A percentile compares a stretch with the other conserved stretches of the same genome.
Conservation (phyloP, 129 eudicot genomes). For the Flaveria trinervia region DNA sequence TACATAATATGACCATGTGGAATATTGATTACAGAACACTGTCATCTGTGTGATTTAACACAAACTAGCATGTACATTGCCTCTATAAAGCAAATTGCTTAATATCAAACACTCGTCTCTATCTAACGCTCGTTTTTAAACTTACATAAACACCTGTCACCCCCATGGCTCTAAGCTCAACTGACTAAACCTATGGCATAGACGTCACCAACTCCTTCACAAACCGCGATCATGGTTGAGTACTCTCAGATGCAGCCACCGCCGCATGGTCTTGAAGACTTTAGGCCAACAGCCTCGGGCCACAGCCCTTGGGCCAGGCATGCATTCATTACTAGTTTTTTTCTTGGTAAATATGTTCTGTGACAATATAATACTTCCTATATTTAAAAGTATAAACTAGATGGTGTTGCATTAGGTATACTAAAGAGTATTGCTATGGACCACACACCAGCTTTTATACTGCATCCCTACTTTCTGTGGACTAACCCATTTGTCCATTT, state of each 20-base stretch:
- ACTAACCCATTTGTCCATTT: not conserved
- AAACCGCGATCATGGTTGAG: conserved; percentile 15
- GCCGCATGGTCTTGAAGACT: conserved; percentile 52
- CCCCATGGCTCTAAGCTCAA: conserved; percentile 47
- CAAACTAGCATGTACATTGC: conserved; percentile 22
- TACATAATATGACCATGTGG: conserved; percentile 19
- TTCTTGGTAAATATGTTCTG: not conserved
- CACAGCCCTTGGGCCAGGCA: conserved; percentile 85
- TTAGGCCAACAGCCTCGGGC: conserved; percentile 73
- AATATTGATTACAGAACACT: conserved; percentile 18
- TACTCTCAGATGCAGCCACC: conserved; percentile 25
- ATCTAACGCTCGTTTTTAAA: not conserved
- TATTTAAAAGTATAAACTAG: not conserved
- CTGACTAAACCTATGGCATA: conserved; percentile 34
- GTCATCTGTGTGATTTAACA: conserved; percentile 28
- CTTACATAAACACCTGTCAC: not conserved
- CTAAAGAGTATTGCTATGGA: not conserved
- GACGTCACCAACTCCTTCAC: conserved; percentile 33
- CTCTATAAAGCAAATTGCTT: conserved; percentile 33
- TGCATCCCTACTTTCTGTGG: not conserved
- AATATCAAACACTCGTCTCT: not conserved
- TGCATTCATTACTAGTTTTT: conserved; percentile 39
- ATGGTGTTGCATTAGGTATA: not conserved
- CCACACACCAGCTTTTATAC: not conserved
- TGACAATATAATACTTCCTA: not conserved